These are phyloP conservation scores for Fusarium sterilihyphosum DNA, from an alignment of 2,329 filamentous ascomycete genomes.

Conservation along the genomic window DNA sequence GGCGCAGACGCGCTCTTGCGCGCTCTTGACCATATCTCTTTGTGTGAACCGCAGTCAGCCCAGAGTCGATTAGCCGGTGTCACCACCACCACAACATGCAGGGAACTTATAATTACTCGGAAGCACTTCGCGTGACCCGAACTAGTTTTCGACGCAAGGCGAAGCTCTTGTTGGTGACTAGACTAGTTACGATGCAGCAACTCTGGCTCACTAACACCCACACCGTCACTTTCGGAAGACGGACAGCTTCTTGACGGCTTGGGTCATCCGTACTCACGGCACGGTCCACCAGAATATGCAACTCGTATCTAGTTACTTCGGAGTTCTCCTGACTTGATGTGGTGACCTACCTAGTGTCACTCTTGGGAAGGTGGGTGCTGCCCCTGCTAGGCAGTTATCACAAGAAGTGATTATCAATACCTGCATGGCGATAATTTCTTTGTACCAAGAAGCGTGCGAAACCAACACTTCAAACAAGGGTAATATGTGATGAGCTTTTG, in stretches of 20 bases:
- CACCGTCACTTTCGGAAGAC: constrained; percentile 30
- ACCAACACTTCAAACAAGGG: constrained; percentile 24
- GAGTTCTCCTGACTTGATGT: constrained; percentile 17
- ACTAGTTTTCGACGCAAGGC: constrained; percentile 21
- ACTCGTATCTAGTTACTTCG: neutral
- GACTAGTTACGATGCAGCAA: constrained; percentile 28
- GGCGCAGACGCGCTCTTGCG: constrained; percentile 20
- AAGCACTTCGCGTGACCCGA: constrained; percentile 2
- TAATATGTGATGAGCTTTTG: constrained; percentile 7
- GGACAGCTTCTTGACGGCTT: constrained; percentile 15
- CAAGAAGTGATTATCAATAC: neutral
- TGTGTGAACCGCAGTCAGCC: neutral
- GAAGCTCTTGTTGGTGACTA: constrained; percentile 39
- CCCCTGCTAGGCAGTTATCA: constrained; percentile 20
- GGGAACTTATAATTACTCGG: constrained; percentile 19
- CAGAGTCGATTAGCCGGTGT: constrained; percentile 15
- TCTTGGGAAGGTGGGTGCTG: neutral
- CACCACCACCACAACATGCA: constrained; percentile 17
- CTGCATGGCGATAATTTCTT: constrained; percentile 18
- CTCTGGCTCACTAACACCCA: constrained; percentile 27
- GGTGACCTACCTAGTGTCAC: neutral
- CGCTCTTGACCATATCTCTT: constrained; percentile 1
- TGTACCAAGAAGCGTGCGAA: neutral
- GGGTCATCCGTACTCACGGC: constrained; percentile 4
- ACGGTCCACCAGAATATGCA: constrained; percentile 15